These are phyloP conservation scores for Nematocida displodere DNA, from an alignment of 371 early-diverging fungal genomes.

Conservation along the genomic window DNA sequence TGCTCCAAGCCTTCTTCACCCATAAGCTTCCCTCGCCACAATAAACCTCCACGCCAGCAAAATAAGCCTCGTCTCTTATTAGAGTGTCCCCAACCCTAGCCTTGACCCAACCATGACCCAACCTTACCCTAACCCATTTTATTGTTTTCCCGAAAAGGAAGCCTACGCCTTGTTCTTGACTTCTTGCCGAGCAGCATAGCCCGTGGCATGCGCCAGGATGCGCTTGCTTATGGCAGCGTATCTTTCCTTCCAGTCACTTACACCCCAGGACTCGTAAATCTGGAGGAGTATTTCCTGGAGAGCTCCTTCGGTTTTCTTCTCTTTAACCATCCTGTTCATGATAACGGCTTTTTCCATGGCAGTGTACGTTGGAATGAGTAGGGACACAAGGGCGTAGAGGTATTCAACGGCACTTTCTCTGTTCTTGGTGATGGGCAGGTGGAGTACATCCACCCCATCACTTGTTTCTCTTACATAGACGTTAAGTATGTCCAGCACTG, in stretches of 20 bases:
- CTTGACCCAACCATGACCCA: background rate
- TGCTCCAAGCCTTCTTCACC: background rate
- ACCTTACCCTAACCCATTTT: background rate
- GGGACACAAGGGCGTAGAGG: background rate
- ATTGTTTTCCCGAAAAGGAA: background rate
- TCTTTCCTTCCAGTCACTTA: too few species aligned
- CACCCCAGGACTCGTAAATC: too few species aligned
- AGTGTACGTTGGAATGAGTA: constrained; percentile 37
- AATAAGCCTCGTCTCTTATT: background rate
- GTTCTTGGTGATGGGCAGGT: constrained; percentile 16
- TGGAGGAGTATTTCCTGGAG: too few species aligned
- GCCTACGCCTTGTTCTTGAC: background rate
- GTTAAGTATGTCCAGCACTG: background rate
- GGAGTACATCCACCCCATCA: background rate
- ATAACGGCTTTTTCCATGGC: constrained; percentile 33
- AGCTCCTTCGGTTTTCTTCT: background rate
- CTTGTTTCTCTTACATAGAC: background rate
- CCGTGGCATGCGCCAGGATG: too few species aligned
- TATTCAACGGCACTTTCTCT: background rate
- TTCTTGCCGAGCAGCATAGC: too few species aligned
- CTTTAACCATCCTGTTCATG: too few species aligned
- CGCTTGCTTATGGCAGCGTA: too few species aligned
- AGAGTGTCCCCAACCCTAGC: background rate
- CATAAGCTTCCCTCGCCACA: background rate
- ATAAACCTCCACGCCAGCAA: background rate